Percentiles rank a stretch among this genome's conserved stretches.
Conservation (phyloP, 1,284 basidiomycete genomes). For the Heterobasidion occidentale region DNA sequence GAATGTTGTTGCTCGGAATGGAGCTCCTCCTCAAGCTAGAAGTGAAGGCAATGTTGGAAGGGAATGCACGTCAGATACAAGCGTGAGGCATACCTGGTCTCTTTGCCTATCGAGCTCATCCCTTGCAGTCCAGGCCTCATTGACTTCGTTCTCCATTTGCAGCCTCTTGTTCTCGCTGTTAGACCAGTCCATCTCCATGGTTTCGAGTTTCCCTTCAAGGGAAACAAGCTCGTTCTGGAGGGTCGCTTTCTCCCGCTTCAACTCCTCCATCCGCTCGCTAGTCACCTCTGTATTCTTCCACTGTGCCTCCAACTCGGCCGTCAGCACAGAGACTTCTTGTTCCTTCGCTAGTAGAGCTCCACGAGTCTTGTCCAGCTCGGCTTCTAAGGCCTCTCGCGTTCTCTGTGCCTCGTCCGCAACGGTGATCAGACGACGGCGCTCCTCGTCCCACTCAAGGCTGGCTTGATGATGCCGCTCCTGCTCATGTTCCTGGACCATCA, state of each 20-base stretch:
- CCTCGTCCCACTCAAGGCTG: constrained; percentile 40
- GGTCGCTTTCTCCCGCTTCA: constrained; percentile 23
- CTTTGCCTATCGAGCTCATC: constrained; percentile 46
- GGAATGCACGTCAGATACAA: neutral
- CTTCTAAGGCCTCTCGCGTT: constrained; percentile 21
- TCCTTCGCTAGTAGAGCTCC: constrained; percentile 29
- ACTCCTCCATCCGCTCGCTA: constrained; percentile 19
- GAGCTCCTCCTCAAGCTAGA: constrained; percentile 44
- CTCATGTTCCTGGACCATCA: constrained; percentile 27
- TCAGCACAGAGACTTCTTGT: constrained; percentile 35
- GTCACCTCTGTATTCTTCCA: constrained; percentile 47
- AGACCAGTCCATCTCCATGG: constrained; percentile 47
- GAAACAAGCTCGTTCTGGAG: constrained; percentile 33
- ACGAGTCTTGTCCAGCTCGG: constrained; percentile 19
- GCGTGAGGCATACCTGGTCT: constrained; percentile 35
- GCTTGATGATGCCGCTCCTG: constrained; percentile 35
- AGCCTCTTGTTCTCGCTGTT: constrained; percentile 44
- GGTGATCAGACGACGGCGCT: constrained; percentile 35
- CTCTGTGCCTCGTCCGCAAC: constrained; percentile 33
- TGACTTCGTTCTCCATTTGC: constrained; percentile 46
- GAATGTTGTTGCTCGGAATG: constrained; percentile 37
- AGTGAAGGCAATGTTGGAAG: neutral
- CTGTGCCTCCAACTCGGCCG: constrained; percentile 45
- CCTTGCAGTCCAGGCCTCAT: constrained; percentile 39
- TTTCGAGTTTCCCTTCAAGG: constrained; percentile 24